phyloP scores from a whole-genome alignment of 2,329 filamentous ascomycete species.

The Ilyonectria destructans region DNA sequence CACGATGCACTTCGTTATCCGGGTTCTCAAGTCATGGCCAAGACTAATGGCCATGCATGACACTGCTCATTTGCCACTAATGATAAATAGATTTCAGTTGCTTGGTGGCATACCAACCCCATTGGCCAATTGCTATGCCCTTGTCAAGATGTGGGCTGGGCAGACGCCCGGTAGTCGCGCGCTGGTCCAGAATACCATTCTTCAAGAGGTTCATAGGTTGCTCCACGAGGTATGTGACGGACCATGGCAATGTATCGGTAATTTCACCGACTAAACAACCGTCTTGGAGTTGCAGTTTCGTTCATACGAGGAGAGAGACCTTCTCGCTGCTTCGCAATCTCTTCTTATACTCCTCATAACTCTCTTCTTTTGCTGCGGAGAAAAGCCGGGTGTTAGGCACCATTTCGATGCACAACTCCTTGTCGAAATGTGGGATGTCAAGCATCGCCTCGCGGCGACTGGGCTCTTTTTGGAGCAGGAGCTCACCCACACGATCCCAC shows the following conservation, averaged over 20 bases:
- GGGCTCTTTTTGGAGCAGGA: slow-evolving; percentile 15
- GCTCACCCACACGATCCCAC: neutral
- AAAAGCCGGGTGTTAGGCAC: neutral
- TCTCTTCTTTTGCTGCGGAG: neutral
- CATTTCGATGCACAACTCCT: neutral
- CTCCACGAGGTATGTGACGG: neutral
- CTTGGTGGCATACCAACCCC: neutral
- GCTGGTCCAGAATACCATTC: slow-evolving; percentile 4
- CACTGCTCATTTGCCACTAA: neutral
- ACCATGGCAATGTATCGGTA: neutral
- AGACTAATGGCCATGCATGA: neutral
- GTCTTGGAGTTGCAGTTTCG: neutral
- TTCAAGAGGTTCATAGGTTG: neutral
- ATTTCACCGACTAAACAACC: neutral
- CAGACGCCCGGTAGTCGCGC: neutral
- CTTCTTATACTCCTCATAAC: neutral
- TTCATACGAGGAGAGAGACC: neutral
- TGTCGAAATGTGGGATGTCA: slow-evolving; percentile 1
- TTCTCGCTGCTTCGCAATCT: slow-evolving; percentile 4
- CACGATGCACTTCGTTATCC: slow-evolving; percentile 6
- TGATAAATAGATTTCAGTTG: slow-evolving; percentile 1
- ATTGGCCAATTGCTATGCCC: slow-evolving; percentile 12
- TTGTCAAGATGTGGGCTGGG: slow-evolving; percentile 14
- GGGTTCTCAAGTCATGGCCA: slow-evolving; percentile 15
- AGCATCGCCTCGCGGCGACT: neutral